Conservation (phyloP, 2,329 filamentous ascomycete genomes). For the Arthrobotrys iridis region DNA sequence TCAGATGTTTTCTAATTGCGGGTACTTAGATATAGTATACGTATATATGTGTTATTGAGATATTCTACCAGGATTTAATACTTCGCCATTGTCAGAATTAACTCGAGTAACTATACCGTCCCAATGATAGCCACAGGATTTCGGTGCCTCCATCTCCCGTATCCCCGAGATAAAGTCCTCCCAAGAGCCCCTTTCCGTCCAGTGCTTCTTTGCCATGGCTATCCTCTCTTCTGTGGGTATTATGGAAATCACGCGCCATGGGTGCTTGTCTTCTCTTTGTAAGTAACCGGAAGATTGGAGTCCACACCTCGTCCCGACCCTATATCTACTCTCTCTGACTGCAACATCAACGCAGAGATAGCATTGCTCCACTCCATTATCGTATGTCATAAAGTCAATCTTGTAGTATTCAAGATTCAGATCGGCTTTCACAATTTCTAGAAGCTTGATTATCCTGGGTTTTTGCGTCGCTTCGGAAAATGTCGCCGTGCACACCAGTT, state of each 20-base stretch:
- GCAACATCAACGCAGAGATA: neutral
- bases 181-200: neutral
- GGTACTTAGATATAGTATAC: no score
- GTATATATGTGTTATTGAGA: no score
- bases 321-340: neutral
- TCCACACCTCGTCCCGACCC: neutral
- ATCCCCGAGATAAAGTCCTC: neutral
- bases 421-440: neutral
- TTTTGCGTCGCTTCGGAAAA: neutral
- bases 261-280: no score
- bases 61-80: no score
- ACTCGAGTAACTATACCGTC: neutral
- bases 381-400: neutral
- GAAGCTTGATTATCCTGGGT: neutral
- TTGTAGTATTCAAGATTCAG: neutral
- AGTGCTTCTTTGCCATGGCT: neutral
- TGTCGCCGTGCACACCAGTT: neutral
- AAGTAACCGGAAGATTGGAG: neutral
- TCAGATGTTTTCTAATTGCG: no score
- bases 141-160: neutral
- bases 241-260: no score
- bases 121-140: neutral
- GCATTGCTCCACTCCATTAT: neutral
- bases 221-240: neutral
- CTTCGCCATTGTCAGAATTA: no score